These are phyloP conservation scores for Pyrenula aspistea DNA, from an alignment of 495 filamentous ascomycete genomes.

Conservation along the genomic window DNA sequence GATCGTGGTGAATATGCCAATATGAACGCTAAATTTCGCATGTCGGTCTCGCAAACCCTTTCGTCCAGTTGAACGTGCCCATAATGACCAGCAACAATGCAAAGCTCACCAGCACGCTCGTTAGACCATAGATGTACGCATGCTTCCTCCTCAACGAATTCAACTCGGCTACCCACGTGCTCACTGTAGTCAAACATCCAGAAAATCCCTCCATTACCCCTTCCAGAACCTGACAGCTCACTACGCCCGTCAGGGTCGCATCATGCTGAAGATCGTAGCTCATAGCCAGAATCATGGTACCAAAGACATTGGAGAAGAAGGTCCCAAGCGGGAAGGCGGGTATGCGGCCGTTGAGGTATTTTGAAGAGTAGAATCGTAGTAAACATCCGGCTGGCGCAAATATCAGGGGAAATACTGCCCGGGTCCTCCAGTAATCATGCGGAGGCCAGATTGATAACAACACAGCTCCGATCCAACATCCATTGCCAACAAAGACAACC, in stretches of 20 bases:
- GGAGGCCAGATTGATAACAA: constrained; percentile 67
- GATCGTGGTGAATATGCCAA: too few species aligned
- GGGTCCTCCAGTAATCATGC: constrained; percentile 56
- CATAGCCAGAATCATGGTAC: constrained; percentile 54
- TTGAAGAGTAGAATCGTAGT: constrained; percentile 56
- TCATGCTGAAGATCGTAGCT: constrained; percentile 61
- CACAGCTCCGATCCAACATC: constrained; percentile 69
- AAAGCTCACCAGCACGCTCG: constrained; percentile 53
- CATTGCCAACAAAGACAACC: constrained; percentile 51
- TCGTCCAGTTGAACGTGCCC: constrained; percentile 70
- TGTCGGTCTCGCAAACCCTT: constrained; percentile 40
- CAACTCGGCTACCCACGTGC: constrained; percentile 80
- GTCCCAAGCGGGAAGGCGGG: constrained; percentile 77
- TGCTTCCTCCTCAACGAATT: constrained; percentile 48
- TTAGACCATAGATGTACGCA: constrained; percentile 63
- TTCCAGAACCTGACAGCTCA: constrained; percentile 69
- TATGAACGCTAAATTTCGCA: constrained; percentile 22
- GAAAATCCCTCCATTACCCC: constrained; percentile 88
- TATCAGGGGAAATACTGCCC: constrained; percentile 63
- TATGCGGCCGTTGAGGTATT: constrained; percentile 53
- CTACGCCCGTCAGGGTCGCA: constrained; percentile 9
- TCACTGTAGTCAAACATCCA: constrained; percentile 82
- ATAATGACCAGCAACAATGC: constrained; percentile 60
- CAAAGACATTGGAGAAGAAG: constrained; percentile 71
- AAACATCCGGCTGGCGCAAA: constrained; percentile 81